Evolutionary conservation across 108 stramenopile species (phyloP), one percentile per base, ranked within the genome.

Genomic region (Skeletonema marinoi): DNA sequence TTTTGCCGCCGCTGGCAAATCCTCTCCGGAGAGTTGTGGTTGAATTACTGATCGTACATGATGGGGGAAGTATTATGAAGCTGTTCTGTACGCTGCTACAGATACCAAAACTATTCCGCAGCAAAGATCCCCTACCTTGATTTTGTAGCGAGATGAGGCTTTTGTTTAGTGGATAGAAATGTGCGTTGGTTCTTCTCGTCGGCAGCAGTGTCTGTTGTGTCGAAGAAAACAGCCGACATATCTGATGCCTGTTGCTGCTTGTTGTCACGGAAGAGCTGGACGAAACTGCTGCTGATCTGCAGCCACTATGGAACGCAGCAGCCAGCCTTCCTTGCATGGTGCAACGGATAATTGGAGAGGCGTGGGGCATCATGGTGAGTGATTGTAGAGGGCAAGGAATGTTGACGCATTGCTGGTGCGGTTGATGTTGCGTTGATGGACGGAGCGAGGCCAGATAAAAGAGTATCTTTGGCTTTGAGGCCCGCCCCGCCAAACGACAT

Each of bases 21-120:
- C 54, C 54, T 56, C 54, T 56, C 54, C 1, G 32, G 32, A 44
- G 44, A 72, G 29, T 62, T 32, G 33, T 72, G 60, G 30, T 61
- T 32, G 59, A 21, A 38, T 60, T 39, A 41, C 11, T 56, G 33
- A 51, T 2, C 4, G 54, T 35, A 58, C 41, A 46, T 46, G 54
- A 29, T 56, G 54, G 25, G 3, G 25, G 44, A n/a, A 16, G 5
- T 46, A 46, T n/a, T 46, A n/a, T 46, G 16, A 46, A 46, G 44
- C 16, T 46, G 44, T n/a, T 46, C 0, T 46, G 3, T 3, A 46
- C 3, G 16, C 44, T n/a, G 11, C 44, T 46, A n/a, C 44, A n/a
- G 44, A n/a, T 46, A n/a, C 16, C 44, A n/a, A n/a, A 46, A n/a
- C 16, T 46, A 3, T 46, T 3, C 16, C 3, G 3, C 44, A 5